These are phyloP conservation scores for Plasmodium vinckei DNA, from an alignment of 169 alveolate species.

Conservation along the genomic window DNA sequence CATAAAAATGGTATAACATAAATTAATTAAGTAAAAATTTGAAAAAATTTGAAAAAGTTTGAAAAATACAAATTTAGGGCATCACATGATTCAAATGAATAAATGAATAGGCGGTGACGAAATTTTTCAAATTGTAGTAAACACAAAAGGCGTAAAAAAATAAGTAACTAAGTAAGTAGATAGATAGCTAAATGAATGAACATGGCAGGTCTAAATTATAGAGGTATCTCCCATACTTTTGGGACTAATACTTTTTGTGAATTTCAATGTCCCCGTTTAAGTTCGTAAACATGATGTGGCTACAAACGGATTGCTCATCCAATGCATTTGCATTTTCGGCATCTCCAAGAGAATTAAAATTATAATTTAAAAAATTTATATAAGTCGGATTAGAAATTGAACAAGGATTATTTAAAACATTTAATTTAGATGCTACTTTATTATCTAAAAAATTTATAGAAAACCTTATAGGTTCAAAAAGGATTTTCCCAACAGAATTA, in stretches of 20 bases:
- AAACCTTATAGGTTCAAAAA: slow-evolving; percentile 17
- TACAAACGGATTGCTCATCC: neutral
- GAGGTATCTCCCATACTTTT: too few species aligned
- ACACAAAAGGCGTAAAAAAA: too few species aligned
- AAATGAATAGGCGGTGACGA: too few species aligned
- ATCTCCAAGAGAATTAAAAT: neutral
- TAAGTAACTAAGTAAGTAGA: too few species aligned
- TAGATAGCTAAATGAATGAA: too few species aligned
- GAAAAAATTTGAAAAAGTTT: too few species aligned
- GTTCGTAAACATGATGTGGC: slow-evolving; percentile 24
- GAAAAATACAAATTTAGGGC: too few species aligned
- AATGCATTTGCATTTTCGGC: neutral
- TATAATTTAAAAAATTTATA: slow-evolving; percentile 12
- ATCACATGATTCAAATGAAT: too few species aligned
- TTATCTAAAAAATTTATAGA: neutral
- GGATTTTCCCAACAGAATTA: slow-evolving; percentile 10
- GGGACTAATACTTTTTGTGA: neutral
- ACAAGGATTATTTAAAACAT: slow-evolving; percentile 10
- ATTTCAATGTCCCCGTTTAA: slow-evolving; percentile 30
- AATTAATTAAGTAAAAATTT: too few species aligned
- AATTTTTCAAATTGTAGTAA: too few species aligned
- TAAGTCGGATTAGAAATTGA: slow-evolving; percentile 7
- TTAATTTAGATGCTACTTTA: slow-evolving; percentile 4
- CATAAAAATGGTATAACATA: too few species aligned
- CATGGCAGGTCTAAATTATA: too few species aligned